Conservation (phyloP, 2,329 filamentous ascomycete genomes). For the Phyllosticta citriasiana region DNA sequence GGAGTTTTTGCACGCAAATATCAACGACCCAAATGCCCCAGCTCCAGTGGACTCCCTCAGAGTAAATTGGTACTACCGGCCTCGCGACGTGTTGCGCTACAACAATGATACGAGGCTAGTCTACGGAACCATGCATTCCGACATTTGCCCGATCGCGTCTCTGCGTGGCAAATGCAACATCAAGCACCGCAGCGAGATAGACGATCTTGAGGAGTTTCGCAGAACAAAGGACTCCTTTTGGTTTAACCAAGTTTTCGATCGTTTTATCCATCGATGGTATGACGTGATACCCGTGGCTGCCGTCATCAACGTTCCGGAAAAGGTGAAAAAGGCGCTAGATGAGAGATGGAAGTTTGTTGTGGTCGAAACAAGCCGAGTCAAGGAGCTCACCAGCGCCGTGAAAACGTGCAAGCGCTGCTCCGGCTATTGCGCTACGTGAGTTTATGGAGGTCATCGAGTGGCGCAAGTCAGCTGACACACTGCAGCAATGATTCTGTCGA, state of each 20-base stretch:
- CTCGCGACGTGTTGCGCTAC: conserved; percentile 89
- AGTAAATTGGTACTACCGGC: conserved; percentile 97
- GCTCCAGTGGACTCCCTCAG: conserved; percentile 70
- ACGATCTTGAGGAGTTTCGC: conserved; percentile 72
- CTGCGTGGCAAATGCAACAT: conserved; percentile 91
- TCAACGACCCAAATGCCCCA: conserved; percentile 55
- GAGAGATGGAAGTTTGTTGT: conserved; percentile 95
- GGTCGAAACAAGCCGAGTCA: conserved; percentile 85
- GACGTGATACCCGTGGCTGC: conserved; percentile 85
- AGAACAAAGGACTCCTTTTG: conserved; percentile 83
- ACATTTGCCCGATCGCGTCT: conserved; percentile 84
- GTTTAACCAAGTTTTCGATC: conserved; percentile 95
- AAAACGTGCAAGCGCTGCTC: conserved; percentile 92
- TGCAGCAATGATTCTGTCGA: conserved; percentile 85
- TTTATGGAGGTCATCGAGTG: conserved; percentile 13
- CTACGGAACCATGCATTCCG: conserved; percentile 97
- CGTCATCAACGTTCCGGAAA: conserved; percentile 92
- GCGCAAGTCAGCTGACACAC: conserved; percentile 12
- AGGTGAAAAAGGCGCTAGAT: conserved; percentile 90
- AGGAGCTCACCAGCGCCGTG: conserved; percentile 90
- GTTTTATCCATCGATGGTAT: conserved; percentile 96
- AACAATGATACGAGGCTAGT: conserved; percentile 82
- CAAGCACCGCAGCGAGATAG: conserved; percentile 76
- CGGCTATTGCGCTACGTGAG: conserved; percentile 83
- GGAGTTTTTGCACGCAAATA: conserved; percentile 84